Evolutionary conservation across 192 early-diverging fungal species (phyloP).

Genomic region (Mortierella antarctica): DNA sequence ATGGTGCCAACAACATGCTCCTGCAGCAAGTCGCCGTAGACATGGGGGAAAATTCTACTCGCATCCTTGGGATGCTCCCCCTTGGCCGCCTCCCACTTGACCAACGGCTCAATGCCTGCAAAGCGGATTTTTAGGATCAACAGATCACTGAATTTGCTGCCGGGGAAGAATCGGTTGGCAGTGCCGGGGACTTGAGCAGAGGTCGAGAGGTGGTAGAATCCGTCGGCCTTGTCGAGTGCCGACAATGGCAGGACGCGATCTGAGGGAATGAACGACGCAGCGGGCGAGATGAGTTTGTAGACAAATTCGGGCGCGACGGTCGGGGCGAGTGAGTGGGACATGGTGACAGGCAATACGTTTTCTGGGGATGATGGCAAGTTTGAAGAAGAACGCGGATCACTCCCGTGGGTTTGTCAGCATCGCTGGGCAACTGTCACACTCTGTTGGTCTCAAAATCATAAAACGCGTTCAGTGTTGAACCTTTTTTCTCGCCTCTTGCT

Average conservation of each 20-base stretch:
- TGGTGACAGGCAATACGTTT: background rate
- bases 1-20: constrained; percentile 22
- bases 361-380: background rate
- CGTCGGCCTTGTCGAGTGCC: constrained; percentile 42
- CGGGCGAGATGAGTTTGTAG: constrained; percentile 47
- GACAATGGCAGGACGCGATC: constrained; percentile 39
- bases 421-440: background rate
- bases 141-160: constrained; percentile 23
- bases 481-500: background rate
- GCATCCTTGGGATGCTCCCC: constrained; percentile 40
- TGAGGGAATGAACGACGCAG: constrained; percentile 16
- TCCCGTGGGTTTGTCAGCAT: too few relatives aligned
- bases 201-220: constrained; percentile 50
- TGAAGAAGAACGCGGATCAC: background rate
- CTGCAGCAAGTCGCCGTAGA: constrained; percentile 43
- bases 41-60: constrained; percentile 48
- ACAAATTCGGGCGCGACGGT: constrained; percentile 19
- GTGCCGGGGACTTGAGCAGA: constrained; percentile 37
- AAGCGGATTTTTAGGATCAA: constrained; percentile 45
- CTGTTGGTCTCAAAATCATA: background rate
- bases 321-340: constrained; percentile 37
- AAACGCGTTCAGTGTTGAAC: too few relatives aligned
- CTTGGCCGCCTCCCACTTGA: constrained; percentile 46
- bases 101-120: constrained; percentile 16
- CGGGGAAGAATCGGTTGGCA: constrained; percentile 47